phyloP scores from a whole-genome alignment of 306 rosid species.

The Lupinus albus region DNA sequence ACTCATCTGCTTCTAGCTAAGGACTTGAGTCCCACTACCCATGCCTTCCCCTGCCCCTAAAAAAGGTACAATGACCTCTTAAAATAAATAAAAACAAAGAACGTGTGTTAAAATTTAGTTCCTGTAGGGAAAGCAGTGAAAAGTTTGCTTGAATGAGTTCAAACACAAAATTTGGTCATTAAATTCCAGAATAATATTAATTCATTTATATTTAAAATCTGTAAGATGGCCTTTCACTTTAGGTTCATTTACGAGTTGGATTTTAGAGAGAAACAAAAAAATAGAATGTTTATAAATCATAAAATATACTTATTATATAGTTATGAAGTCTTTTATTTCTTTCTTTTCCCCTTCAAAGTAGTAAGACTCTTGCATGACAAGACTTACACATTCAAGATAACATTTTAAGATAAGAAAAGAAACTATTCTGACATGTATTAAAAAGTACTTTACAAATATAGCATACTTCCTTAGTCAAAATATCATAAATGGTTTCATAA shows the following conservation, averaged over 20 bases:
- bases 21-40: constrained; percentile 36
- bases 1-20: constrained; percentile 2
- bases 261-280: too few relatives aligned
- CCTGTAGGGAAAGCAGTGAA: neutral
- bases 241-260: too few relatives aligned
- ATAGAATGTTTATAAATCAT: too few relatives aligned
- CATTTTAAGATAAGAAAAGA: constrained; percentile 31
- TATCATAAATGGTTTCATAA: constrained; percentile 35
- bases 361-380: constrained; percentile 28
- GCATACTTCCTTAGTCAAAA: constrained; percentile 16
- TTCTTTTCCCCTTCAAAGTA: too few relatives aligned
- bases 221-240: too few relatives aligned
- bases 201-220: neutral
- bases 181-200: constrained; percentile 2
- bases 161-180: neutral
- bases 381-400: constrained; percentile 35
- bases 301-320: too few relatives aligned
- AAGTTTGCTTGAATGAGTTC: neutral
- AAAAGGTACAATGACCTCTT: neutral
- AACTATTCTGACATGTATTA: constrained; percentile 25
- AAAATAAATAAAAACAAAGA: neutral
- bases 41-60: neutral
- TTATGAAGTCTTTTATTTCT: too few relatives aligned
- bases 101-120: neutral
- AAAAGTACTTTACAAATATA: constrained; percentile 1